phyloP scores from a whole-genome alignment of 306 rosid genomes.

The Casuarina cunninghamiana region DNA sequence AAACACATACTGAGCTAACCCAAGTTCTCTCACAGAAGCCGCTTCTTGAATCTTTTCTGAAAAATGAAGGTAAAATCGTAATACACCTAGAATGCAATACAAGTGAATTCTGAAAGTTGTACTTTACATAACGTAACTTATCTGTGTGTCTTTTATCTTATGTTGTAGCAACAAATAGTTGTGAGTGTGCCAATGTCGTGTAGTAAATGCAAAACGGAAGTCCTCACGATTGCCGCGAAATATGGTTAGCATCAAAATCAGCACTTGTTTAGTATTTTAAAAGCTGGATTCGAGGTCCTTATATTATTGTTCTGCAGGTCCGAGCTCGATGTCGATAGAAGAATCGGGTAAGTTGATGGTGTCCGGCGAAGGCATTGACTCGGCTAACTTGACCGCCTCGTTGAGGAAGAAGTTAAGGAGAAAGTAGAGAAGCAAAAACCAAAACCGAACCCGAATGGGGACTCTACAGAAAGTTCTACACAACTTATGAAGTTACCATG shows the following conservation, averaged over 20 bases:
- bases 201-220: conserved; percentile 36
- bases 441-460: not conserved
- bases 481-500: too few species aligned
- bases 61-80: not conserved
- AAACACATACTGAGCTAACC: not conserved
- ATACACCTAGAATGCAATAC: too few species aligned
- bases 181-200: conserved; percentile 22
- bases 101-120: not conserved
- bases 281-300: too few species aligned
- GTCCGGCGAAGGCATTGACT: conserved; percentile 18
- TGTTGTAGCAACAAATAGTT: conserved; percentile 39
- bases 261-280: not conserved
- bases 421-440: not conserved
- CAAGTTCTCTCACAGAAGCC: not conserved
- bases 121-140: not conserved
- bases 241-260: not conserved
- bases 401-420: conserved; percentile 24
- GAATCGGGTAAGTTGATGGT: conserved; percentile 32
- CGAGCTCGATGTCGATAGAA: conserved; percentile 35
- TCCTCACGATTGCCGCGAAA: conserved; percentile 36
- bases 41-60: not conserved
- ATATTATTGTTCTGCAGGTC: conserved; percentile 22
- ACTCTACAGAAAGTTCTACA: too few species aligned
- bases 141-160: not conserved
- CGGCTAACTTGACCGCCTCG: conserved; percentile 14